Conservation (phyloP, 108 stramenopile species). For the Fragilariopsis cylindrus region DNA sequence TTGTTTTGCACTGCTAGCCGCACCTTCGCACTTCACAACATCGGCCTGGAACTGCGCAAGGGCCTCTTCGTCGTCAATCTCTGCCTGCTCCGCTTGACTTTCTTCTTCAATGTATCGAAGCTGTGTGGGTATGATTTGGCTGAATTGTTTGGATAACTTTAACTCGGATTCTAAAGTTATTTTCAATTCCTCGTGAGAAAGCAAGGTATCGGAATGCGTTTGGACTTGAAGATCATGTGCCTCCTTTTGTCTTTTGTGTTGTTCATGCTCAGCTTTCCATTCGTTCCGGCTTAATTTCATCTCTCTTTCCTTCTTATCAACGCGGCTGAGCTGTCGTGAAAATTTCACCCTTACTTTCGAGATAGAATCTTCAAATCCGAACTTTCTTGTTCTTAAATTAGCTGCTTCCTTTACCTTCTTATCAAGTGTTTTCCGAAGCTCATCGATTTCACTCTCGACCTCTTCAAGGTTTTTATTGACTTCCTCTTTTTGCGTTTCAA, state of each 20-base stretch:
- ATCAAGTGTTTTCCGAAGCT: conserved; percentile 57
- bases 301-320: conserved; percentile 74
- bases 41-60: conserved; percentile 56
- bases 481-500: conserved; percentile 55
- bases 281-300: conserved; percentile 75
- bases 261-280: conserved; percentile 67
- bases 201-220: conserved; percentile 70
- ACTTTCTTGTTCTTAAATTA: conserved; percentile 54
- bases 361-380: conserved; percentile 66
- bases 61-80: conserved; percentile 27
- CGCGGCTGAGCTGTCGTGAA: conserved; percentile 66
- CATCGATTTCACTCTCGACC: conserved; percentile 71
- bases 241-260: conserved; percentile 57
- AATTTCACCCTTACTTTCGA: conserved; percentile 70
- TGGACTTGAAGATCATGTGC: conserved; percentile 68
- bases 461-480: conserved; percentile 56
- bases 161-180: conserved; percentile 58
- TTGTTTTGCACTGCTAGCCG: conserved; percentile 65
- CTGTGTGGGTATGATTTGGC: conserved; percentile 51
- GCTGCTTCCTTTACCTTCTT: conserved; percentile 59
- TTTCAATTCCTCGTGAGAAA: conserved; percentile 59
- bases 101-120: conserved; percentile 46
- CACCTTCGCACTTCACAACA: conserved; percentile 77
- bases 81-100: conserved; percentile 23
- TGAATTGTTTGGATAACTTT: conserved; percentile 53